Conservation (phyloP, 768 basidiomycete species). For the Megacollybia marginata region DNA sequence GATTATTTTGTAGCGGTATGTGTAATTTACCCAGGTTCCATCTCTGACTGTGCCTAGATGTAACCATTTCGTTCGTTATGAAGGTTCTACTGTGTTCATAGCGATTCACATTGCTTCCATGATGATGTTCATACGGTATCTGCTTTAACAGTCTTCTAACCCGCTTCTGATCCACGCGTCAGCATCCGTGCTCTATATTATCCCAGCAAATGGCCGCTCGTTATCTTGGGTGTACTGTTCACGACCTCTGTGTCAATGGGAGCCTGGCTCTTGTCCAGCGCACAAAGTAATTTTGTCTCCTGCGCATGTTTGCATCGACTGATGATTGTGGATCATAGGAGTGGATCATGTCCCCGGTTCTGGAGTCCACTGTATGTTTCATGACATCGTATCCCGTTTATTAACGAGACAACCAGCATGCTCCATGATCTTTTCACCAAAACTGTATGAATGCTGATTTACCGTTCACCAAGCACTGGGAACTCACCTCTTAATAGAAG, state of each 20-base stretch:
- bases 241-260: constrained; percentile 39
- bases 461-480: neutral
- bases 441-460: constrained; percentile 19
- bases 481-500: constrained; percentile 1
- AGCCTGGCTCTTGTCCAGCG: constrained; percentile 46
- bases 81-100: constrained; percentile 46
- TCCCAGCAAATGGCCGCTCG: constrained; percentile 21
- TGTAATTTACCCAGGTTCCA: neutral
- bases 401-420: constrained; percentile 22
- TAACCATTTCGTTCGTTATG: constrained; percentile 38
- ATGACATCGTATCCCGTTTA: too few species aligned
- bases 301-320: too few species aligned
- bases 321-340: constrained; percentile 15
- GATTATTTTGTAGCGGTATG: neutral
- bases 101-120: constrained; percentile 44
- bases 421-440: constrained; percentile 32
- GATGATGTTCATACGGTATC: constrained; percentile 53
- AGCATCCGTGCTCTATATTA: constrained; percentile 32
- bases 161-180: constrained; percentile 13
- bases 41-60: constrained; percentile 25
- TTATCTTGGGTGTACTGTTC: constrained; percentile 27
- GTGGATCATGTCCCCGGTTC: constrained; percentile 32
- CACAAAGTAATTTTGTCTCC: constrained; percentile 31
- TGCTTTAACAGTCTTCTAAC: neutral
- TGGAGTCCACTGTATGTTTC: constrained; percentile 24